Base-by-base conservation (phyloP, 768 basidiomycete genomes). In the Lactarius akahatsu region DNA sequence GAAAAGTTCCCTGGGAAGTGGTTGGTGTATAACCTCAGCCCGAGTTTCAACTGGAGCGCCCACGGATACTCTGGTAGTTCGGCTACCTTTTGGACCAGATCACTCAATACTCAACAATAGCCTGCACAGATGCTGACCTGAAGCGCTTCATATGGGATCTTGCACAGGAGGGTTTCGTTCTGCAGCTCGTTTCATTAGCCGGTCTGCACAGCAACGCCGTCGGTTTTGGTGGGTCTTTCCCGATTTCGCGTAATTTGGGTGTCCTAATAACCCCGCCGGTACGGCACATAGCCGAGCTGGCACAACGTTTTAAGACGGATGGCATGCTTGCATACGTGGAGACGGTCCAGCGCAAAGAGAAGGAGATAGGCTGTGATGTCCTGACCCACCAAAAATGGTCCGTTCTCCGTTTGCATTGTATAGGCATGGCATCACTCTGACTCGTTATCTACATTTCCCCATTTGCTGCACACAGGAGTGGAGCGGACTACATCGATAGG, bases 301-400 rank as follows among this genome's bases (percentile, higher is more conserved):
- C 94, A 28, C 79, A 83, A 23, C 83, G 83, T 26, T 96, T 85
- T 82, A 90, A 92, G 79, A 84, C 86, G 30, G 92, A 96, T 56
- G 94, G 94, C 56, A 95, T 96, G 91, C 84, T 93, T 38, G 94
- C 94, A 28, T 96, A 96, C 76, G 93, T 95, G 57, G 83, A 95
- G 66, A 85, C 93, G 23, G 85, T 96, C 59, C 94, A 96, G 73
- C 80, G 86, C 69, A 94, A 91, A 75, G 94, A 96, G 77, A 91
- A 89, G 76, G 92, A 89, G 71, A 85, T 94, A 59, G 90, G 90
- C 40, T 91, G 90, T 66, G 94, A 96, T 74, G 93, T 96, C 38
- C 80, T 96, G 57, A 96, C 91, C 3, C 94, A 96, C 76, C 94
- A 96, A 79, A 96, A 94, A 82, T 97, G 94, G 94, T 87, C 47